Percentiles rank a stretch among this genome's conserved stretches.
phyloP scores from a whole-genome alignment of 164 flowering plant genomes.

The Liriodendron chinense region DNA sequence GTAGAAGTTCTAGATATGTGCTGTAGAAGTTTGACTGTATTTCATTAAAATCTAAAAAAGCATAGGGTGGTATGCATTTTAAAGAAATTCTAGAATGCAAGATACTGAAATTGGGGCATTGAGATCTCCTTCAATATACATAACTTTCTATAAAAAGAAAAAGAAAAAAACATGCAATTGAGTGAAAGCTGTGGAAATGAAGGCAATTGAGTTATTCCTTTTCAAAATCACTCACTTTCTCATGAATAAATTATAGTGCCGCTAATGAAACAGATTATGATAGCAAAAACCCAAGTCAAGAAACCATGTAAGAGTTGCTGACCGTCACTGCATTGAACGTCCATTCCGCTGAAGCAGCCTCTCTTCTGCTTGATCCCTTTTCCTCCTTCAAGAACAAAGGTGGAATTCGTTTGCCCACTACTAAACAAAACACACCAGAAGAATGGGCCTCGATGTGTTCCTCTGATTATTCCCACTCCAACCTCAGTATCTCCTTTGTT shows the following conservation, averaged over 20 bases:
- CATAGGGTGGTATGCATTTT: background rate
- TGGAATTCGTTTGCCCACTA: conserved; percentile 47
- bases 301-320: conserved; percentile 1
- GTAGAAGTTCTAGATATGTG: too few species aligned
- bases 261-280: conserved; percentile 11
- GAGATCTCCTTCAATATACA: background rate
- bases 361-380: conserved; percentile 67
- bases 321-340: conserved; percentile 47
- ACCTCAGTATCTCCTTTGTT: conserved; percentile 56
- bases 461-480: conserved; percentile 59
- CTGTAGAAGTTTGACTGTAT: too few species aligned
- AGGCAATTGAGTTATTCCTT: background rate
- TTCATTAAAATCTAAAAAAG: too few species aligned
- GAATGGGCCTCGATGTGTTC: conserved; percentile 53
- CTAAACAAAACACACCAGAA: conserved; percentile 82
- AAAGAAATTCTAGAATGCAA: background rate
- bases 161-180: background rate
- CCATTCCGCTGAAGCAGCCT: conserved; percentile 79
- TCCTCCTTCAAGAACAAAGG: conserved; percentile 85
- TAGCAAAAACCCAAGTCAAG: conserved; percentile 2
- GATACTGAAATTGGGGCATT: background rate
- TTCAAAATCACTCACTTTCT: background rate
- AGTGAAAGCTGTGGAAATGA: background rate
- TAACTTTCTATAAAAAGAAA: background rate
- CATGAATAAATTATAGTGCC: background rate